Conservation (phyloP, 164 flowering plant genomes). For the Chimonanthus salicifolius region DNA sequence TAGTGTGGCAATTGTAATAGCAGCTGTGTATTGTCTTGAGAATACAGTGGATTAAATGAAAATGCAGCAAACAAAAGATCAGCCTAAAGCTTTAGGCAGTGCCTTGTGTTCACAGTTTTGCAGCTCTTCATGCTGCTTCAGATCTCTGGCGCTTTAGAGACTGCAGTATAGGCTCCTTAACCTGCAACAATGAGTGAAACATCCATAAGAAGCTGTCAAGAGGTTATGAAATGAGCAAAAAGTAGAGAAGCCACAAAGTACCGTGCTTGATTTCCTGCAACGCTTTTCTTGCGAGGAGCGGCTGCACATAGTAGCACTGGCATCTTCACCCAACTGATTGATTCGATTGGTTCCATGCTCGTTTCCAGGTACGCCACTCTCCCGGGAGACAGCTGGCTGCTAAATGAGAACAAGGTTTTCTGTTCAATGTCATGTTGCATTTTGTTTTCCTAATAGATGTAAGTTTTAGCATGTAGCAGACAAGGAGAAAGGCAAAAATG, state of each 20-base stretch:
- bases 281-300: conserved; percentile 63
- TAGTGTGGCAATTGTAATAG: no score
- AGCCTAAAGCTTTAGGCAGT: background rate
- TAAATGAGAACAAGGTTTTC: background rate
- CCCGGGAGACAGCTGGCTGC: conserved; percentile 81
- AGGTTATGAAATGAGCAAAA: background rate
- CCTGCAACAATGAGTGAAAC: conserved; percentile 34
- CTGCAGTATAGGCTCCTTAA: conserved; percentile 84
- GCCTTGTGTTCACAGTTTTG: background rate
- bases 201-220: background rate
- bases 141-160: conserved; percentile 70
- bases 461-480: background rate
- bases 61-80: background rate
- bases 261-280: conserved; percentile 73
- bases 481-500: background rate
- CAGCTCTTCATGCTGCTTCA: conserved; percentile 18
- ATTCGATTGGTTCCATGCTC: conserved; percentile 31
- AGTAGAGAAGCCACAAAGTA: conserved; percentile 18
- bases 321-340: conserved; percentile 24
- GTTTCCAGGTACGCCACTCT: conserved; percentile 51
- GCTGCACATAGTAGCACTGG: conserved; percentile 34
- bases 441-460: background rate
- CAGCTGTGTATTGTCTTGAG: no score
- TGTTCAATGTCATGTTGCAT: background rate
- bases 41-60: background rate